Base-by-base conservation (phyloP, 306 rosid genomes). In the Ormosia emarginata region DNA sequence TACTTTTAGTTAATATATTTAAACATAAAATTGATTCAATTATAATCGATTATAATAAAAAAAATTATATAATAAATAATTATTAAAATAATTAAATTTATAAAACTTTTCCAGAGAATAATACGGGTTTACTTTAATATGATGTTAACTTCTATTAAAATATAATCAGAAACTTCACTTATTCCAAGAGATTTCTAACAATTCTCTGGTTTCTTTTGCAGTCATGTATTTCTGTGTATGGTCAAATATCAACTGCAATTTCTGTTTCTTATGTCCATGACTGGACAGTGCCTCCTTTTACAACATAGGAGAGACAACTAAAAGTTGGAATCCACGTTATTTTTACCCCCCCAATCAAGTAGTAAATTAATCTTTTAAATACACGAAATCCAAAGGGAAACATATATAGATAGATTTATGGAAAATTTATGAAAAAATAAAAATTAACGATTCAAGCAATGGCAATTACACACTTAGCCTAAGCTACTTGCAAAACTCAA, bases 401-500 rank as follows among this genome's bases (percentile, higher is more conserved):
- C 46, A 78, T 24, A 24, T 24, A 24, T 24, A 24, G 24, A 24
- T 10, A 50, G 74, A 46, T 9, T 52, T 37, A 15, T 29, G 57
- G 46, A 4, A 53, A 78, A 57, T 55, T 13, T 15, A 83, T 10
- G 40, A 36, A 36, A 29, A 52, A 9, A 59, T 64, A 59, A 57
- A 66, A 53, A 53, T 71, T 50, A 81, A 56, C 65, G 41, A 63
- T 70, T 29, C 64, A 69, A 58, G 49, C 74, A 33, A 79, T 64
- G 50, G 49, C 74, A 33, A 79, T 64, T 44, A 36, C 61, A 44
- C 14, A 61, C 63, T 43, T 72, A 53, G 71, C 74, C 29, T 44
- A 78, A 29, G 79, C 50, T 46, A 67, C 62, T n/a, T 34, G 32
- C 82, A 80, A 74, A 65, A 63, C 70, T 62, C 71, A 71, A 50